Evolutionary conservation across 768 basidiomycete genomes (phyloP), one percentile per base, ranked within the genome.

Genomic region (Termitomyces sp.): DNA sequence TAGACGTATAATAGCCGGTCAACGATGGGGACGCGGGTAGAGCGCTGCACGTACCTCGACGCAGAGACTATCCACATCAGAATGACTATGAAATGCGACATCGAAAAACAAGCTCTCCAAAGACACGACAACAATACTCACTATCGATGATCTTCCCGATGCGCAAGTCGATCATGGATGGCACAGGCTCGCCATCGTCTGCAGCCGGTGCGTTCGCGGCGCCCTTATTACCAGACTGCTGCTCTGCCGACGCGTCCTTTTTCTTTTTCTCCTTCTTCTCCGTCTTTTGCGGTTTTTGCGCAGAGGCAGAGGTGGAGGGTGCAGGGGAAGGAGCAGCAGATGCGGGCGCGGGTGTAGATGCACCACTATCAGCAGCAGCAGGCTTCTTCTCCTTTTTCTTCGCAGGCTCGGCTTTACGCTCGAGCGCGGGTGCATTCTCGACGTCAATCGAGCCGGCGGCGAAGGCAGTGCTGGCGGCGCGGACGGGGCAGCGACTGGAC

Each of bases 31-130:
- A 48, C 26, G 28, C 5, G 2, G 37, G 26, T 10, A 3, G 13
- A 22, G 12, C 15, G 22, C 3, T 29, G 16, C 77, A 36, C 67
- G n/a, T n/a, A 86, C 90, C 81, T 98, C 96, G 60, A 98, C 84
- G 68, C 98, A 99, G n/a, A 99, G 81, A 51, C 92, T 86, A 66
- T 98, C 97, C 3, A 97, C 97, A 67, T 99, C 97, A 16, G 97
- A 96, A 69, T 86, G 65, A 98, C 96, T 96, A 16, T 1, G 16
- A 67, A 10, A 46, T 13, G 48, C 5, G 18, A 39, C 36, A 12
- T 51, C 20, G 29, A 31, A 13, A 24, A 39, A 2, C 1, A 51
- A 50, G 51, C 29, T 62, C n/a, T n/a, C 28, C 56, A 54, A 50
- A 22, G n/a, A n/a, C 36, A 48, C n/a, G n/a, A n/a, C n/a, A n/a